Evolutionary conservation across 306 rosid species (phyloP), one percentile per base, ranked within the genome.

Genomic region (Abrus precatorius): DNA sequence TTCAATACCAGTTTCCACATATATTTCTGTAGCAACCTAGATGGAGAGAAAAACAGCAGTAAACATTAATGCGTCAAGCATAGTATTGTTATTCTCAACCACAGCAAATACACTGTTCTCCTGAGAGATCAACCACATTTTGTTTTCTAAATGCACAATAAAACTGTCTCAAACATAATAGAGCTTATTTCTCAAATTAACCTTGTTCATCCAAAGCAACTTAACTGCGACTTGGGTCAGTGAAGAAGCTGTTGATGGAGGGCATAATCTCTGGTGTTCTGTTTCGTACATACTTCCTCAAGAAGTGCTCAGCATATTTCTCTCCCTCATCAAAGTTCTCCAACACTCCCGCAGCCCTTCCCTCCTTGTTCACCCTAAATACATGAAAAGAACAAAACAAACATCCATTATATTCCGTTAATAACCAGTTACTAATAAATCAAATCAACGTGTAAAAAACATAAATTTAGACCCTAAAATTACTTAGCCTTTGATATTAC

Each of bases 281-380:
- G 92, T 89, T 92, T 80, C 98, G 94, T 6, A 85, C 90, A 68
- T 50, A 90, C 80, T 85, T 94, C 86, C 98, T 87, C 67, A 92
- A 13, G 38, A 70, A 76, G 84, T 94, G 93, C 83, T 94, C 97
- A 0, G 90, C 1, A 14, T 92, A 94, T 85, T 85, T 90, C 84
- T 94, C 91, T 78, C 95, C 98, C 87, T 92, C 98, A 2, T 82
- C 83, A 14, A 84, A 86, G 86, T 94, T 94, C 1, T 92, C 98
- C 90, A 92, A 70, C 73, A 94, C 88, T 80, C 99, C 99, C 1
- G 99, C 99, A 20, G 95, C 82, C 67, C 99, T 89, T 13, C 5
- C 27, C 92, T 88, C 92, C 87, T 95, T 95, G 92, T 0, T 87
- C 75, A 95, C 94, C 78, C 99, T 95, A 84, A 43, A 41, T 2